Evolutionary conservation across 2,329 filamentous ascomycete species (phyloP), one percentile per base, ranked within the genome.

Genomic region (Xylaria sp.): DNA sequence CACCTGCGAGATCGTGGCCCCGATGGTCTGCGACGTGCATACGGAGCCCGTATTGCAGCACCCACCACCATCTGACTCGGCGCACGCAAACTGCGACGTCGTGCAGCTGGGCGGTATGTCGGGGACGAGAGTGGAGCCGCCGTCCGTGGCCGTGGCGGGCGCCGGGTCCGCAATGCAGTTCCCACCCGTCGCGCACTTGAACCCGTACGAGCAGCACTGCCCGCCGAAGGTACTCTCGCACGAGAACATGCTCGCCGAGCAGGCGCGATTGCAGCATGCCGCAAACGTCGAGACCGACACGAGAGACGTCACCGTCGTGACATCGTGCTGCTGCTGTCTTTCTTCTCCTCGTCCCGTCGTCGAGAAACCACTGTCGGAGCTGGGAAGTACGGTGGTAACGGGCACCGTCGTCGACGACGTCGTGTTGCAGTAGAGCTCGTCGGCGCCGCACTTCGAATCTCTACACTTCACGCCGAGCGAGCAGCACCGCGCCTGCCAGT

Each of bases 151-250:
- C 5, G 76, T 69, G 3, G 75, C 60, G 1, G 72, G 65, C 7
- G 67, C 51, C 31, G 65, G 64, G 50, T 69, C 62, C 1, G 75
- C 76, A 25, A 79, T 76, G 70, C 84, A 87, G 4, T 68, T 51
- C 2, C 79, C 73, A 50, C 73, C 76, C 2, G 77, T 74, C 18
- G 75, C 78, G 75, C 87, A 89, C 12, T 80, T 76, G 20, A 76
- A 78, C 50, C 81, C 83, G 71, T 82, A 86, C 9, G 73, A 63
- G 73, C 87, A 89, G 78, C 87, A 89, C 59, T 81, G 81, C 20
- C 82, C 82, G 65, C 86, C 85, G 34, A 84, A 80, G 1, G 66
- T 73, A 9, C 67, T 41, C 20, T 84, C 78, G 72, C 87, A 89
- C 28, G 80, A 79, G 72, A 83, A 88, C 57, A 76, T 73, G 9